These are phyloP conservation scores for Sporopachydermia quercuum DNA, from an alignment of 805 yeast genomes.

Conservation along the genomic window DNA sequence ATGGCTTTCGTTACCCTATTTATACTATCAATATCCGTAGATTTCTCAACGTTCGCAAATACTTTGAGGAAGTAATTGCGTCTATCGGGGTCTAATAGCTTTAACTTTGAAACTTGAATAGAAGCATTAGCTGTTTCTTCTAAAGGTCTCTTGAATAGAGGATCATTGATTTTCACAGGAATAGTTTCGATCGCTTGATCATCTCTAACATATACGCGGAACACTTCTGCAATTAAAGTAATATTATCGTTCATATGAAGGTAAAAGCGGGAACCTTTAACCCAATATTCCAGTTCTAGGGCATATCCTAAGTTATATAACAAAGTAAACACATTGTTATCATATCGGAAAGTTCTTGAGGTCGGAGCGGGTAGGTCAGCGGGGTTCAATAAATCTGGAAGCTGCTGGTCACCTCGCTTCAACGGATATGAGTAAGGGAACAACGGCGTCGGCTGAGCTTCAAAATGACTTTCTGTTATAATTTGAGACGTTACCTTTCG, in stretches of 20 bases:
- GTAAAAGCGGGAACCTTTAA: constrained; percentile 45
- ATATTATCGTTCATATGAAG: not conserved
- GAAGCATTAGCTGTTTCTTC: not conserved
- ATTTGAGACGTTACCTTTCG: constrained; percentile 51
- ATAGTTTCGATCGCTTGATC: not conserved
- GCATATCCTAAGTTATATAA: constrained; percentile 60
- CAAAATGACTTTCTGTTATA: constrained; percentile 37
- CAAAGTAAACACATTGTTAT: constrained; percentile 14
- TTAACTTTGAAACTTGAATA: not conserved
- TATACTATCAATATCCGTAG: constrained; percentile 63
- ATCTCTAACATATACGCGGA: constrained; percentile 28
- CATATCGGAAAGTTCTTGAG: constrained; percentile 11
- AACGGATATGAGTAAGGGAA: not conserved
- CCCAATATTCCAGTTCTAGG: constrained; percentile 45
- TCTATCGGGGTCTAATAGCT: constrained; percentile 1
- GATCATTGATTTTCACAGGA: not conserved
- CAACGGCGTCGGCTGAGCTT: not conserved
- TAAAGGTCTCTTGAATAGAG: not conserved
- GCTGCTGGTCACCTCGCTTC: not conserved
- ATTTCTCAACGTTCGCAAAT: constrained; percentile 51
- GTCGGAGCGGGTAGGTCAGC: constrained; percentile 1
- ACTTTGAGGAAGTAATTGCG: constrained; percentile 38
- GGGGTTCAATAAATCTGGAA: not conserved
- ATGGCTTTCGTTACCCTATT: constrained; percentile 51
- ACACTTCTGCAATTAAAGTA: constrained; percentile 25